Percentiles rank a stretch among this genome's conserved stretches.
Evolutionary conservation across 352 stramenopile genomes (phyloP).

Genomic region (Peronosclerospora sorghi): DNA sequence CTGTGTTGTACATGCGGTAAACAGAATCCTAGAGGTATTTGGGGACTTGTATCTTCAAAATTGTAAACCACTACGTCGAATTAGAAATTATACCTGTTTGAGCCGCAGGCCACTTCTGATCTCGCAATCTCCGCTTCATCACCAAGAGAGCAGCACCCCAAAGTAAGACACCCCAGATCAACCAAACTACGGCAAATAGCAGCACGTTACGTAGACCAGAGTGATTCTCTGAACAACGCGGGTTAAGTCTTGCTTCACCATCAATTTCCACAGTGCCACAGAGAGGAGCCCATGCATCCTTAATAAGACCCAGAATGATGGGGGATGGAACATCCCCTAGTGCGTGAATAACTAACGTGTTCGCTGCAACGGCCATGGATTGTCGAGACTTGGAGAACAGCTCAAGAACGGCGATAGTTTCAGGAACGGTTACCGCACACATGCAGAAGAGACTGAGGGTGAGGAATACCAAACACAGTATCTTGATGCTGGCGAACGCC

Average conservation of each 20-base stretch:
- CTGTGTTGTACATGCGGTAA: no score
- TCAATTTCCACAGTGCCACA: constrained; percentile 69
- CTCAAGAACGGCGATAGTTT: constrained; percentile 85
- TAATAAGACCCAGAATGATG: constrained; percentile 87
- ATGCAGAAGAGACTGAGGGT: constrained; percentile 62
- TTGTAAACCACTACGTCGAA: no score
- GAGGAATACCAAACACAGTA: constrained; percentile 62
- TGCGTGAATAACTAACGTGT: constrained; percentile 87
- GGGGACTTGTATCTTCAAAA: no score
- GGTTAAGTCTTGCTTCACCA: constrained; percentile 49
- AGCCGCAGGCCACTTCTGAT: constrained; percentile 12
- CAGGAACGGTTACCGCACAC: constrained; percentile 59
- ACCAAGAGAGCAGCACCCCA: constrained; percentile 44
- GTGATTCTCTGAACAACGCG: constrained; percentile 46
- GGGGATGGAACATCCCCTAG: constrained; percentile 92
- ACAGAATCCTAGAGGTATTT: no score
- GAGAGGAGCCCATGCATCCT: constrained; percentile 86
- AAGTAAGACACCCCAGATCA: constrained; percentile 56
- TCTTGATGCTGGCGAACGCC: constrained; percentile 31
- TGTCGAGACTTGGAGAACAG: constrained; percentile 80
- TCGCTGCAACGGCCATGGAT: constrained; percentile 85
- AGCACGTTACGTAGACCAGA: constrained; percentile 55
- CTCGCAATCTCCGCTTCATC: constrained; percentile 19
- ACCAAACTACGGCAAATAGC: constrained; percentile 65
- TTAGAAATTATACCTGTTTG: constrained; percentile 9